Conservation (phyloP, 208 protist genomes). For the Novymonas esmeraldas region DNA sequence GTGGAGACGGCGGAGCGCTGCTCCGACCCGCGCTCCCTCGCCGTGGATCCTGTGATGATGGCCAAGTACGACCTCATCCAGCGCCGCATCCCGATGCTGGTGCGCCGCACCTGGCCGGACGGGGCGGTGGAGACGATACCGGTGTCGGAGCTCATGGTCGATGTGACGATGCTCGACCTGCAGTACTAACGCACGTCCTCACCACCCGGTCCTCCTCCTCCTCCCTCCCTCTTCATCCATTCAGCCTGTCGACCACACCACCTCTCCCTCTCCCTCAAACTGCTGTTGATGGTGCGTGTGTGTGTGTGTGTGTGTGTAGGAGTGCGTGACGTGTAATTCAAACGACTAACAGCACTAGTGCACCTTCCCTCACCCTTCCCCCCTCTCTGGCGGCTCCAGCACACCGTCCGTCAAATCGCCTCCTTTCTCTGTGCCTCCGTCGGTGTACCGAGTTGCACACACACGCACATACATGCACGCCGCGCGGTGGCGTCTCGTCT, state of each 20-base stretch:
- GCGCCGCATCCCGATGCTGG: slow-evolving; percentile 75
- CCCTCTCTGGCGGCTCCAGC: too few relatives aligned
- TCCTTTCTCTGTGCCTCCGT: too few relatives aligned
- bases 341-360: too few relatives aligned
- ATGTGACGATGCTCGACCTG: slow-evolving; percentile 66
- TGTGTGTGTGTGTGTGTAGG: neutral
- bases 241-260: too few relatives aligned
- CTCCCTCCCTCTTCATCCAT: too few relatives aligned
- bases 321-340: neutral
- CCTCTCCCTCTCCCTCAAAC: neutral
- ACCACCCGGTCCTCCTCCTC: too few relatives aligned
- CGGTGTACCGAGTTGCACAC: too few relatives aligned
- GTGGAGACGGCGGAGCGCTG: slow-evolving; percentile 72
- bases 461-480: too few relatives aligned
- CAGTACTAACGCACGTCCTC: slow-evolving; percentile 47
- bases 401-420: too few relatives aligned
- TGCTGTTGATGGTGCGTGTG: slow-evolving; percentile 1
- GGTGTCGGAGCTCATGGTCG: slow-evolving; percentile 75
- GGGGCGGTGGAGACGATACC: slow-evolving; percentile 83
- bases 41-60: slow-evolving; percentile 86
- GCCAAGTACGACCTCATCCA: slow-evolving; percentile 86
- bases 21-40: slow-evolving; percentile 59
- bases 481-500: too few relatives aligned
- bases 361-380: too few relatives aligned
- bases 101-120: slow-evolving; percentile 84